Conservation (phyloP, 768 basidiomycete genomes). For the Podaxis sp. region DNA sequence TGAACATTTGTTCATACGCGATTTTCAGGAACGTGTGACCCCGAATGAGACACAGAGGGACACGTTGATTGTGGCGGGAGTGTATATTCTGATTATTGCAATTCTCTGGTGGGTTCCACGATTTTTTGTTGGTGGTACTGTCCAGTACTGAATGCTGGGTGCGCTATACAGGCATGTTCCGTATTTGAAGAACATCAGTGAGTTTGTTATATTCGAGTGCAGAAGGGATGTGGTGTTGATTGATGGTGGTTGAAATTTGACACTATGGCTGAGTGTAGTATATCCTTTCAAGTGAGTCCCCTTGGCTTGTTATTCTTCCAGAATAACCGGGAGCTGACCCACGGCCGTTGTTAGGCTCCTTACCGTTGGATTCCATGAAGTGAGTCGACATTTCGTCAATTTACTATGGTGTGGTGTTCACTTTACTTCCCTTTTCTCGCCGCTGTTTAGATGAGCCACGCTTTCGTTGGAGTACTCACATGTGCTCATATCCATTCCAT, state of each 20-base stretch:
- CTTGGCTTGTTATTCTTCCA: neutral
- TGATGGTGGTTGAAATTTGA: too few species aligned
- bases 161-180: slow-evolving; percentile 66
- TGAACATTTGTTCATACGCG: slow-evolving; percentile 31
- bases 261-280: slow-evolving; percentile 39
- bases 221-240: neutral
- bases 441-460: slow-evolving; percentile 75
- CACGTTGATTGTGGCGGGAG: slow-evolving; percentile 78
- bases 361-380: slow-evolving; percentile 90
- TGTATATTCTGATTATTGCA: slow-evolving; percentile 72
- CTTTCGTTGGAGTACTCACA: slow-evolving; percentile 74
- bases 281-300: slow-evolving; percentile 87
- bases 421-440: neutral
- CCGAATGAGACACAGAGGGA: slow-evolving; percentile 72
- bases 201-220: slow-evolving; percentile 29
- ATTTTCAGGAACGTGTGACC: slow-evolving; percentile 44
- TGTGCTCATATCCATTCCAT: slow-evolving; percentile 86
- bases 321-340: neutral
- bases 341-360: slow-evolving; percentile 49
- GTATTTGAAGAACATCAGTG: slow-evolving; percentile 67
- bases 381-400: slow-evolving; percentile 24
- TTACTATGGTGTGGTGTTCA: slow-evolving; percentile 5
- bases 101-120: slow-evolving; percentile 64
- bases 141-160: neutral
- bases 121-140: neutral